Percentiles rank a stretch among this genome's conserved stretches.
phyloP scores from a whole-genome alignment of 2,329 filamentous ascomycete species.

The Epichloe gansuensis region DNA sequence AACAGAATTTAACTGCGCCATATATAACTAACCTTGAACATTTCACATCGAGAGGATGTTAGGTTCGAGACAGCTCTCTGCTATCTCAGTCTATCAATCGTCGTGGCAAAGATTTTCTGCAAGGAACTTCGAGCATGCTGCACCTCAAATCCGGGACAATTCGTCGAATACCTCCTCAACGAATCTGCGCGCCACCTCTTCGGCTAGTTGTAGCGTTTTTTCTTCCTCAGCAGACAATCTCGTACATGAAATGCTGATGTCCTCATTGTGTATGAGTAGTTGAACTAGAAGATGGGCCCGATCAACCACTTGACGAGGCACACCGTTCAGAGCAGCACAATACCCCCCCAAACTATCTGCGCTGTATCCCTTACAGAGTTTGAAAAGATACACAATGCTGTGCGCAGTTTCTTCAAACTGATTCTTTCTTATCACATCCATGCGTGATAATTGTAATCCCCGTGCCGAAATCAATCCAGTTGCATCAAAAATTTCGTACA shows the following conservation, averaged over 20 bases:
- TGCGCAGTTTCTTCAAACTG: constrained; percentile 36
- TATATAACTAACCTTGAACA: background rate
- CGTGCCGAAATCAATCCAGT: constrained; percentile 38
- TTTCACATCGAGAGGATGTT: background rate
- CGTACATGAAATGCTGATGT: constrained; percentile 61
- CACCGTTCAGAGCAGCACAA: constrained; percentile 79
- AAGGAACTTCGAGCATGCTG: constrained; percentile 9
- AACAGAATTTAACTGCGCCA: background rate
- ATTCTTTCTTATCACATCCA: constrained; percentile 53
- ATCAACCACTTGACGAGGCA: constrained; percentile 57
- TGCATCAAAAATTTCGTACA: constrained; percentile 60
- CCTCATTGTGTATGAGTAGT: constrained; percentile 58
- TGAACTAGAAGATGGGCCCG: constrained; percentile 63
- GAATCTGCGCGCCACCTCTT: constrained; percentile 45
- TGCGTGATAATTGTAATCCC: constrained; percentile 49
- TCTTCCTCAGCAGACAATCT: constrained; percentile 51
- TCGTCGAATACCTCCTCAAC: constrained; percentile 21
- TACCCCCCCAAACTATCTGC: constrained; percentile 71
- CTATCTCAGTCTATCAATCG: background rate
- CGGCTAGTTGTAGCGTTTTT: constrained; percentile 54
- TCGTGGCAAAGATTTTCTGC: background rate
- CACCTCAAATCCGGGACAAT: constrained; percentile 2
- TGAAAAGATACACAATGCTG: constrained; percentile 64
- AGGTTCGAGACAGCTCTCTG: background rate
- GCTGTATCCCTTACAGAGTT: constrained; percentile 52